These are phyloP conservation scores for Monilinia polystroma DNA, from an alignment of 2,329 filamentous ascomycete species.

Conservation along the genomic window DNA sequence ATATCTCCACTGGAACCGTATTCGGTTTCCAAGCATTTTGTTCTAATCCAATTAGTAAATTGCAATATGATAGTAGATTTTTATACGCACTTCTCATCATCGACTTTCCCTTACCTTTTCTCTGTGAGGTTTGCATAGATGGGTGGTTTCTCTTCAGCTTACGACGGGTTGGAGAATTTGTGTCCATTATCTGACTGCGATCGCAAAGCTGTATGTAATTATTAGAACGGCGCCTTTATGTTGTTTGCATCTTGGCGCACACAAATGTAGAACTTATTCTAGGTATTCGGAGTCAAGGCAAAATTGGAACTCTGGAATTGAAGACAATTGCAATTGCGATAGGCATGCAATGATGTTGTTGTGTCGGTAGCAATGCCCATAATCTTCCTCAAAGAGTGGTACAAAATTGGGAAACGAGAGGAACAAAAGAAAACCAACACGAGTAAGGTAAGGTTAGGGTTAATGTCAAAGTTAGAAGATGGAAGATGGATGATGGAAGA, in stretches of 20 bases:
- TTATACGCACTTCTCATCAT: conserved; percentile 1
- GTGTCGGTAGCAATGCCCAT: background rate
- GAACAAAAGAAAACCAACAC: background rate
- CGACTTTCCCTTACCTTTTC: conserved; percentile 18
- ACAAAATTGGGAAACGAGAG: background rate
- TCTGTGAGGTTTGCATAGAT: conserved; percentile 18
- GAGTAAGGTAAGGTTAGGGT: background rate
- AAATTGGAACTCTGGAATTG: background rate
- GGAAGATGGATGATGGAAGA: too few species aligned
- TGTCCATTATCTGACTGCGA: conserved; percentile 7
- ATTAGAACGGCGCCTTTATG: background rate
- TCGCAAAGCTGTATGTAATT: background rate
- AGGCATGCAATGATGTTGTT: background rate
- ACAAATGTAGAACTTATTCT: background rate
- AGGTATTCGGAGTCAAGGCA: background rate
- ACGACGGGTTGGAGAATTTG: conserved; percentile 32
- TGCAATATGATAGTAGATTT: background rate
- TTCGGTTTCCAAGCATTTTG: conserved; percentile 42
- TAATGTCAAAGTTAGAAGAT: too few species aligned
- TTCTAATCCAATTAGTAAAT: conserved; percentile 14
- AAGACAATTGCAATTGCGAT: background rate
- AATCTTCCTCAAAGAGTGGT: conserved; percentile 9
- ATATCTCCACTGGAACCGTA: conserved; percentile 60
- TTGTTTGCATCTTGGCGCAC: background rate
- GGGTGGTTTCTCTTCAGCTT: conserved; percentile 28